Evolutionary conservation across 768 basidiomycete species (phyloP).

Genomic region (Hygrophoropsis aurantiaca): DNA sequence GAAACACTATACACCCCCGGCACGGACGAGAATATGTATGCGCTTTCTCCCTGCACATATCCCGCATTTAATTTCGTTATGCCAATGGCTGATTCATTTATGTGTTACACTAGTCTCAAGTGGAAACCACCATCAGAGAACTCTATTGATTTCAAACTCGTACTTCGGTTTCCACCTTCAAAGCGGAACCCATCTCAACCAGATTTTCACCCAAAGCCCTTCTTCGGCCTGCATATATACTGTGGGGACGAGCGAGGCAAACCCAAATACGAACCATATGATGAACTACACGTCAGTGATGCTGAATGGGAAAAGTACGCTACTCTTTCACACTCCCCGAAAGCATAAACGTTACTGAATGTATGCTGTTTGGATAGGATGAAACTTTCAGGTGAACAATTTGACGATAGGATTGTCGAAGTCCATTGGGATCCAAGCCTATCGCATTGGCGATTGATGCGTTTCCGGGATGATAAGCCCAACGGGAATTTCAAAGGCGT

Average conservation of each 20-base stretch:
- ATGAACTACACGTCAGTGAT: slow-evolving; percentile 81
- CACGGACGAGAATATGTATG: slow-evolving; percentile 88
- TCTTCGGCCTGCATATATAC: slow-evolving; percentile 84
- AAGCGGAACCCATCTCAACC: slow-evolving; percentile 54
- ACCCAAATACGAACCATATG: slow-evolving; percentile 77
- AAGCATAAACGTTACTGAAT: neutral
- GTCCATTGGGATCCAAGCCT: slow-evolving; percentile 81
- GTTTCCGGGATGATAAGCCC: slow-evolving; percentile 92
- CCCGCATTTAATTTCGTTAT: neutral
- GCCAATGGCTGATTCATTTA: too few species aligned
- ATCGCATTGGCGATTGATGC: slow-evolving; percentile 83
- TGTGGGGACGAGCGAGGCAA: slow-evolving; percentile 61
- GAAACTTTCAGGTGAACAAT: slow-evolving; percentile 81
- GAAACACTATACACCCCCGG: slow-evolving; percentile 77
- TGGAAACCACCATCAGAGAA: slow-evolving; percentile 99
- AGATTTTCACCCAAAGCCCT: slow-evolving; percentile 82
- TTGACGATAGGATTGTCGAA: slow-evolving; percentile 93
- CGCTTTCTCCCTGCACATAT: slow-evolving; percentile 6
- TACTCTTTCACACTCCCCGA: neutral
- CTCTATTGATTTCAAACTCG: slow-evolving; percentile 95
- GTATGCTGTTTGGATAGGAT: slow-evolving; percentile 47
- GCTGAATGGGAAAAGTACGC: slow-evolving; percentile 92
- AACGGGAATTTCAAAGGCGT: slow-evolving; percentile 85
- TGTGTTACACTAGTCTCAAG: slow-evolving; percentile 64
- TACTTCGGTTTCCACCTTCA: slow-evolving; percentile 86